Conservation (phyloP, 73 alveolate species). For the Tetrahymena elliotti region DNA sequence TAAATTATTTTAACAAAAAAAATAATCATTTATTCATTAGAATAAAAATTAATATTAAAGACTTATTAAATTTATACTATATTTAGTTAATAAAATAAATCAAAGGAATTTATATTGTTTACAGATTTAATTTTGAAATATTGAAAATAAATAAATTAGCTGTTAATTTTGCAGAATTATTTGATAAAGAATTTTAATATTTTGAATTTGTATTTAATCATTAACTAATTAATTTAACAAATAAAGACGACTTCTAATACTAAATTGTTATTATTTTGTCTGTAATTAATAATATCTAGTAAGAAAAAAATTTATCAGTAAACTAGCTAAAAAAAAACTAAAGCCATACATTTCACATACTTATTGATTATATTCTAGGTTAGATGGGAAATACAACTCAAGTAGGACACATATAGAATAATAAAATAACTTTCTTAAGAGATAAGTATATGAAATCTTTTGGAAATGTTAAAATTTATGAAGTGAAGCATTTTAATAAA, state of each 20-base stretch:
- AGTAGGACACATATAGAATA: not conserved
- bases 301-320: too few species aligned
- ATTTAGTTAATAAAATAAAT: not conserved
- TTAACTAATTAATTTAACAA: not conserved
- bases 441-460: not conserved
- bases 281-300: too few species aligned
- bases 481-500: not conserved
- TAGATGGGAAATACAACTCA: not conserved
- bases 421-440: not conserved
- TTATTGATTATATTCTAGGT: not conserved
- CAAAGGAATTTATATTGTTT: not conserved
- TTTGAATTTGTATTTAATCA: not conserved
- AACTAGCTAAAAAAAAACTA: too few species aligned
- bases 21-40: not conserved
- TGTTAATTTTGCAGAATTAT: not conserved
- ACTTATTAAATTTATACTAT: not conserved
- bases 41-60: too few species aligned
- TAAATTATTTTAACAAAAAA: too few species aligned
- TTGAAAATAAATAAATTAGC: not conserved
- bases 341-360: too few species aligned
- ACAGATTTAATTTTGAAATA: not conserved
- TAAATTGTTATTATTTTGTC: not conserved
- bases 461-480: not conserved
- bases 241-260: too few species aligned
- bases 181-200: not conserved